Percentiles rank a stretch among this genome's conserved stretches.
Conservation (phyloP, 2,329 filamentous ascomycete species). For the Colletotrichum simmondsii region DNA sequence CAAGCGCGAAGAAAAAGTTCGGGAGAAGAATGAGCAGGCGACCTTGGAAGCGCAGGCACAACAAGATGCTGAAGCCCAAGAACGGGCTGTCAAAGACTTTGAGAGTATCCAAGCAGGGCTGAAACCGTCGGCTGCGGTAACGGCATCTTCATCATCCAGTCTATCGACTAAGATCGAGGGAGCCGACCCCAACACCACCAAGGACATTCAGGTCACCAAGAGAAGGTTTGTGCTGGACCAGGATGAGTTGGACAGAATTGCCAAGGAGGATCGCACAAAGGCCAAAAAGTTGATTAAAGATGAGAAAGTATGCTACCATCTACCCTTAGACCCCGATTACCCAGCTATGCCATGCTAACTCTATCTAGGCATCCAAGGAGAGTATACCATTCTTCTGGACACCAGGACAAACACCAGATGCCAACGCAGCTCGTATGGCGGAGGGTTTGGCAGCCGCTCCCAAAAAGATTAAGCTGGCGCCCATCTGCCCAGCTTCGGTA, state of each 20-base stretch:
- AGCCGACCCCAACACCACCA: background rate
- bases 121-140: constrained; percentile 41
- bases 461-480: constrained; percentile 74
- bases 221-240: constrained; percentile 86
- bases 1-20: constrained; percentile 78
- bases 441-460: constrained; percentile 27
- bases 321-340: background rate
- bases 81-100: constrained; percentile 81
- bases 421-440: constrained; percentile 41
- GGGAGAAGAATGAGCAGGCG: constrained; percentile 71
- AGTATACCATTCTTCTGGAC: constrained; percentile 91
- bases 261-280: constrained; percentile 75
- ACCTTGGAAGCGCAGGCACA: constrained; percentile 67
- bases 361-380: constrained; percentile 26
- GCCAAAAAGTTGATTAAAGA: constrained; percentile 76
- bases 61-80: constrained; percentile 75
- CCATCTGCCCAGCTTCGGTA: constrained; percentile 81
- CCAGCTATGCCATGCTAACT: constrained; percentile 19
- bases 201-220: constrained; percentile 56
- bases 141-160: background rate
- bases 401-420: constrained; percentile 79
- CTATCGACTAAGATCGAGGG: background rate
- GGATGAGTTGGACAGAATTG: constrained; percentile 78
- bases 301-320: constrained; percentile 67
- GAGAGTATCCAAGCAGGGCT: constrained; percentile 84